Evolutionary conservation across 129 eudicot species (phyloP).

Genomic region (Solidago caesia): DNA sequence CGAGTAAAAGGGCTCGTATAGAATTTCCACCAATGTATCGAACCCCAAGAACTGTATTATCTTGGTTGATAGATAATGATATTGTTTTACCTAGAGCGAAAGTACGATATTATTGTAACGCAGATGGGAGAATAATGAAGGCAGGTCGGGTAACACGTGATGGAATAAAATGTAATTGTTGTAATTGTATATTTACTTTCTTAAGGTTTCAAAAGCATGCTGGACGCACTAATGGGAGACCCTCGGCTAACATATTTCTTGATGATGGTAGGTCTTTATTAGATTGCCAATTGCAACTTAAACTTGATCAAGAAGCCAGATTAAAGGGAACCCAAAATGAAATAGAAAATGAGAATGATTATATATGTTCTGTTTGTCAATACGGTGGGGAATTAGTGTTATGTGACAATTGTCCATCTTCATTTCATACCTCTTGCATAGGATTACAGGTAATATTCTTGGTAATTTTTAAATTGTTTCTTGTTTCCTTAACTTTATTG

Average conservation of each 20-base stretch:
- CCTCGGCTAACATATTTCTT: conserved; percentile 60
- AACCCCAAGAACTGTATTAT: conserved; percentile 67
- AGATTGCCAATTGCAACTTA: conserved; percentile 52
- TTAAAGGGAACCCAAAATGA: conserved; percentile 25
- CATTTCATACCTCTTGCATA: conserved; percentile 71
- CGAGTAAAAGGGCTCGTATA: conserved; percentile 57
- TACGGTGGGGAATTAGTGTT: conserved; percentile 71
- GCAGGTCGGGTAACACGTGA: conserved; percentile 73
- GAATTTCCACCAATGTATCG: conserved; percentile 33
- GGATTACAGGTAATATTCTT: conserved; percentile 49
- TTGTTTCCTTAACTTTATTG: conserved; percentile 2
- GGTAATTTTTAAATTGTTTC: background rate
- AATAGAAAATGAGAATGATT: conserved; percentile 56
- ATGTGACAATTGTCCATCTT: conserved; percentile 84
- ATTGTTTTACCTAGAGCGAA: conserved; percentile 55
- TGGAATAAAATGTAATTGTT: conserved; percentile 85
- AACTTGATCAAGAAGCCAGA: conserved; percentile 25
- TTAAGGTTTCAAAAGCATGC: conserved; percentile 71
- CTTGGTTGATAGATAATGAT: conserved; percentile 75
- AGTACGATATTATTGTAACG: conserved; percentile 47
- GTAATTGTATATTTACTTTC: conserved; percentile 50
- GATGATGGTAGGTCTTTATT: conserved; percentile 77
- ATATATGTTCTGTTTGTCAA: conserved; percentile 76
- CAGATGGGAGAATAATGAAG: conserved; percentile 30
- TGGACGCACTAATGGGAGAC: conserved; percentile 45